Conservation (phyloP, 2,329 filamentous ascomycete species). For the Pseudogymnoascus sp. region DNA sequence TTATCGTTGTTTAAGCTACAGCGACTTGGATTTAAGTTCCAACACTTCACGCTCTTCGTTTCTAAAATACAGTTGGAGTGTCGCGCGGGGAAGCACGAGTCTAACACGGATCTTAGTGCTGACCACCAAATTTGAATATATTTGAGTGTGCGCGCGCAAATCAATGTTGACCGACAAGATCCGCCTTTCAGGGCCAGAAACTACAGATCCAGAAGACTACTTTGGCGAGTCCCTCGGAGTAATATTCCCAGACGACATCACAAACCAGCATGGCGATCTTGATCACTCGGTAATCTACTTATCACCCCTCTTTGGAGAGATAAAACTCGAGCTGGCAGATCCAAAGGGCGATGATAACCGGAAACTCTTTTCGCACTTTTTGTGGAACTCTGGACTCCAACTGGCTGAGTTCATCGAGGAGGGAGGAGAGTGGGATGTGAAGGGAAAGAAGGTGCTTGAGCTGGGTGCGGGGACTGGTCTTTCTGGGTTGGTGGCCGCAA, state of each 20-base stretch:
- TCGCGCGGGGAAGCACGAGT: background rate
- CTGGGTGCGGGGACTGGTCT: slow-evolving; percentile 59
- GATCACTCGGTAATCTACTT: slow-evolving; percentile 50
- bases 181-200: slow-evolving; percentile 32
- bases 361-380: slow-evolving; percentile 61
- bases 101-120: background rate
- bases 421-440: slow-evolving; percentile 38
- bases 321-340: slow-evolving; percentile 29
- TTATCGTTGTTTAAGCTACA: background rate
- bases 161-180: slow-evolving; percentile 44
- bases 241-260: slow-evolving; percentile 62
- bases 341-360: slow-evolving; percentile 47
- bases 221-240: slow-evolving; percentile 52
- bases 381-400: slow-evolving; percentile 61
- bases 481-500: slow-evolving; percentile 42
- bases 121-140: background rate
- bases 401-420: slow-evolving; percentile 50
- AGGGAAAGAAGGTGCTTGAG: slow-evolving; percentile 50
- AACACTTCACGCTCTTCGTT: background rate
- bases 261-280: slow-evolving; percentile 57
- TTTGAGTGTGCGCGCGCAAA: background rate
- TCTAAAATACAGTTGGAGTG: background rate
- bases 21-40: background rate
- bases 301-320: slow-evolving; percentile 34
- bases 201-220: slow-evolving; percentile 49